phyloP scores from a whole-genome alignment of 768 basidiomycete genomes.

The Pleurotus tuber-regium region DNA sequence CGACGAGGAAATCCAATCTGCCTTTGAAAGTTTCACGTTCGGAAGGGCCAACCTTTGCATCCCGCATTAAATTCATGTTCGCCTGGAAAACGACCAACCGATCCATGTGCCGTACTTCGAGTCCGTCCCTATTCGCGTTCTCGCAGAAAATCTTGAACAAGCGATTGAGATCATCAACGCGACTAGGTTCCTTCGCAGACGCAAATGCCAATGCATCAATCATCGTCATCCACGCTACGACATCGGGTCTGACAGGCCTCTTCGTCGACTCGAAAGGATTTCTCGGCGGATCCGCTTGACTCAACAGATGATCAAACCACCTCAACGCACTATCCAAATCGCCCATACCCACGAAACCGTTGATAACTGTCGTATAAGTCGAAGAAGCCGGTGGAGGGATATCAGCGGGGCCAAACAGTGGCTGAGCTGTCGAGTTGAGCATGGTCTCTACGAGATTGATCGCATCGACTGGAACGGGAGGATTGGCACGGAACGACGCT shows the following conservation, averaged over 20 bases:
- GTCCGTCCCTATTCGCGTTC: constrained; percentile 31
- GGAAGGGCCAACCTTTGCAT: constrained; percentile 1
- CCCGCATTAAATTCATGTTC: constrained; percentile 34
- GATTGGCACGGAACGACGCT: constrained; percentile 63
- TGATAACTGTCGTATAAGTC: constrained; percentile 63
- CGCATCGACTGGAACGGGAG: constrained; percentile 51
- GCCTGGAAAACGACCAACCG: constrained; percentile 41
- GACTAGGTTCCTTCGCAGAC: constrained; percentile 21
- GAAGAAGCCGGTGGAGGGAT: constrained; percentile 57
- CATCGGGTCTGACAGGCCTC: constrained; percentile 49
- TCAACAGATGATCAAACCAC: constrained; percentile 71
- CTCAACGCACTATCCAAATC: constrained; percentile 62
- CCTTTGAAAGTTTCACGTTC: background rate
- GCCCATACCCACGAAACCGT: constrained; percentile 58
- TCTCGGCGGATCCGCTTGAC: constrained; percentile 31
- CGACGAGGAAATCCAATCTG: constrained; percentile 11
- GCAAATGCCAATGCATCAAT: constrained; percentile 51
- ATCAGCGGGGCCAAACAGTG: constrained; percentile 33
- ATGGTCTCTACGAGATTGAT: constrained; percentile 68
- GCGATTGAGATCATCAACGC: constrained; percentile 54
- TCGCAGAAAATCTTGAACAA: constrained; percentile 42
- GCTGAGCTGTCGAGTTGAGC: constrained; percentile 47
- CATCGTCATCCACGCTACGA: constrained; percentile 55
- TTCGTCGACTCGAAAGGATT: constrained; percentile 40
- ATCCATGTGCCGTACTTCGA: constrained; percentile 34